Evolutionary conservation across 352 stramenopile genomes (phyloP).

Genomic region (Phytophthora macrochlamydospora): DNA sequence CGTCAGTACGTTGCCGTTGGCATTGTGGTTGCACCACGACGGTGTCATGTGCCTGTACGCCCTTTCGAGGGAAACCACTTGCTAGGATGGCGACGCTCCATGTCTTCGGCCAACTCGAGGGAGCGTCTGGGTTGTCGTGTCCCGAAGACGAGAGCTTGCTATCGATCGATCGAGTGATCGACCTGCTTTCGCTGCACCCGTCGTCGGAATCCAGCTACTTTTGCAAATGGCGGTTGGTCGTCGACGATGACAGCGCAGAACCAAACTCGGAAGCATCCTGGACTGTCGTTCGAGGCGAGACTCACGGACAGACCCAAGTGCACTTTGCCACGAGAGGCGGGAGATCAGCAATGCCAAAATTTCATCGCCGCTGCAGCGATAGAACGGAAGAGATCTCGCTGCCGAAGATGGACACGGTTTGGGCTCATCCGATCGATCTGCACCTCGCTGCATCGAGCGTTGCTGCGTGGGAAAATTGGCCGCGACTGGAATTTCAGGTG

Average conservation of each 20-base stretch:
- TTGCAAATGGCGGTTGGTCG: constrained; percentile 51
- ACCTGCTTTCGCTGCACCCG: constrained; percentile 48
- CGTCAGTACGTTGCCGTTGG: too few relatives aligned
- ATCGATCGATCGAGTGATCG: constrained; percentile 31
- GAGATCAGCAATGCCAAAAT: constrained; percentile 25
- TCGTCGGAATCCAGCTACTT: constrained; percentile 49
- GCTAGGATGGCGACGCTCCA: constrained; percentile 45
- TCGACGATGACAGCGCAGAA: constrained; percentile 4
- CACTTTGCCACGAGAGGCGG: constrained; percentile 28
- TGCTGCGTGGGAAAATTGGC: constrained; percentile 37
- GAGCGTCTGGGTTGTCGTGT: constrained; percentile 38
- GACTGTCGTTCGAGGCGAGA: constrained; percentile 48
- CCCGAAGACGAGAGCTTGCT: constrained; percentile 19
- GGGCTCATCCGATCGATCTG: constrained; percentile 59
- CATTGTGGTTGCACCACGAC: too few relatives aligned
- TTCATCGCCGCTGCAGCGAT: constrained; percentile 16
- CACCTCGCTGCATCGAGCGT: constrained; percentile 33
- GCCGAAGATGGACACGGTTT: constrained; percentile 48
- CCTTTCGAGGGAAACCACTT: too few relatives aligned
- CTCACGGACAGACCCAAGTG: constrained; percentile 51
- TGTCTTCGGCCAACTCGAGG: constrained; percentile 55
- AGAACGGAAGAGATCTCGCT: constrained; percentile 7
- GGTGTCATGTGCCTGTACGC: too few relatives aligned
- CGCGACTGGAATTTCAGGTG: constrained; percentile 48
- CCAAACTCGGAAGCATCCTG: constrained; percentile 18